Base-by-base conservation (phyloP, 768 basidiomycete genomes). In the Kwoniella sp. region DNA sequence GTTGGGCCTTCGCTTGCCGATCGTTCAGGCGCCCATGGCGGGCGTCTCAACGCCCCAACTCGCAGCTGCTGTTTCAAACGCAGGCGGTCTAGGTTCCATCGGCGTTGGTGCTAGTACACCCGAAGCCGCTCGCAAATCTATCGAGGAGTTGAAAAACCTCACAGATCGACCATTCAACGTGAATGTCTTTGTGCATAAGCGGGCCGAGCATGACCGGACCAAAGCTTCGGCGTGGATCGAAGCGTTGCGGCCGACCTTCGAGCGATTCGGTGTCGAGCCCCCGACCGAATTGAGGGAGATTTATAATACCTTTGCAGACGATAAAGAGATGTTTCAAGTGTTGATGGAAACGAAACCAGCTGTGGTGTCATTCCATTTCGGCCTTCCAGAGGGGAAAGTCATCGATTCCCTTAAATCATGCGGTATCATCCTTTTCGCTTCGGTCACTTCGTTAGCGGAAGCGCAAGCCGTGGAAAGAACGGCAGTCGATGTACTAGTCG, bases 11-110 rank as follows among this genome's bases (percentile, higher is more conserved):
- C 48, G 33, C 1, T 50, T 63, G 10, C 76, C 76, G 1, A 71
- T 77, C 56, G 64, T 77, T 37, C 73, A 74, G 64, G 76, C 76
- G 0, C 76, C 76, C 2, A 77, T 77, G 76, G 76, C 76, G 17
- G 76, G 76, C n/a, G 67, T 68, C 1, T 71, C 73, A 21, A 77
- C 73, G 1, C 76, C 76, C 7, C 29, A 44, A 17, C 63, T 77
- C 0, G 76, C 76, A 15, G 71, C 76, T 2, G 73, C 71, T 1
- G 71, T 77, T 26, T 71, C 76, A 21, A 74, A 77, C 51, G 63
- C 68, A 13, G 76, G 76, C 19, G 76, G 63, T 29, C 65, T 77
- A 15, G 76, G 76, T 1, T 71, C 69, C 13, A 61, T 77, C 21
- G 72, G 62, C 27, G 21, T 77, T 9, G 76, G 76, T 7, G 69